Conservation (phyloP, 176 grass and related monocot species). For the Elymus sibiricus region DNA sequence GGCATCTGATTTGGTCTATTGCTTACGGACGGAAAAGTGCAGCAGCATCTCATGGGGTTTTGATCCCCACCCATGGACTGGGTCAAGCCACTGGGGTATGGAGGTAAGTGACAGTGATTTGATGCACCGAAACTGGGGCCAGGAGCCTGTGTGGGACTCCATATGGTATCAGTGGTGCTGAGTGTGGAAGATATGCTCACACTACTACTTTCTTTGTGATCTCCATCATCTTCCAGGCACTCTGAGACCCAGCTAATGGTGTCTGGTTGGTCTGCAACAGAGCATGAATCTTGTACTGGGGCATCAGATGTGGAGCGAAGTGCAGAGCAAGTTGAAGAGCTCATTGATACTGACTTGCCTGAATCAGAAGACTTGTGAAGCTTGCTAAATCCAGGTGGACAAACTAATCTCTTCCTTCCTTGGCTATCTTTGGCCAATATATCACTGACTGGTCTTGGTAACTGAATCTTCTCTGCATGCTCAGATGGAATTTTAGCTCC, state of each 20-base stretch:
- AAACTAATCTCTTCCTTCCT: conserved; percentile 31
- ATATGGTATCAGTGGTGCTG: conserved; percentile 5
- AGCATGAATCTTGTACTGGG: conserved; percentile 10
- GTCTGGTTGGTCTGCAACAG: conserved; percentile 19
- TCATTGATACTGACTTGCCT: conserved; percentile 13
- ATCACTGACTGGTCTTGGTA: conserved; percentile 24
- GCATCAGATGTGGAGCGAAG: conserved; percentile 19
- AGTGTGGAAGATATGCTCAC: conserved; percentile 16
- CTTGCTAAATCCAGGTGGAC: conserved; percentile 41
- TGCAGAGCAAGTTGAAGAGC: conserved; percentile 17
- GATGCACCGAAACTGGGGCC: conserved; percentile 22
- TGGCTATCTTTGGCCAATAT: neutral
- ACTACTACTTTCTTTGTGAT: conserved; percentile 17
- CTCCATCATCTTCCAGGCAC: conserved; percentile 33
- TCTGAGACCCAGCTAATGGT: conserved; percentile 35
- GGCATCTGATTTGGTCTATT: conserved; percentile 18
- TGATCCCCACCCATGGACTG: conserved; percentile 11
- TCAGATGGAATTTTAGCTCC: conserved; percentile 15
- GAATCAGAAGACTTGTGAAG: conserved; percentile 18
- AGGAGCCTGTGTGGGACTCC: conserved; percentile 2
- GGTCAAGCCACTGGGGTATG: conserved; percentile 14
- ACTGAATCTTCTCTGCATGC: neutral
- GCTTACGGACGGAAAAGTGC: neutral
- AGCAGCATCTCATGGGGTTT: neutral
- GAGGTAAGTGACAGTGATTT: conserved; percentile 15